Base-by-base conservation (phyloP, 164 flowering plant genomes). In the Tetracentron sinense region DNA sequence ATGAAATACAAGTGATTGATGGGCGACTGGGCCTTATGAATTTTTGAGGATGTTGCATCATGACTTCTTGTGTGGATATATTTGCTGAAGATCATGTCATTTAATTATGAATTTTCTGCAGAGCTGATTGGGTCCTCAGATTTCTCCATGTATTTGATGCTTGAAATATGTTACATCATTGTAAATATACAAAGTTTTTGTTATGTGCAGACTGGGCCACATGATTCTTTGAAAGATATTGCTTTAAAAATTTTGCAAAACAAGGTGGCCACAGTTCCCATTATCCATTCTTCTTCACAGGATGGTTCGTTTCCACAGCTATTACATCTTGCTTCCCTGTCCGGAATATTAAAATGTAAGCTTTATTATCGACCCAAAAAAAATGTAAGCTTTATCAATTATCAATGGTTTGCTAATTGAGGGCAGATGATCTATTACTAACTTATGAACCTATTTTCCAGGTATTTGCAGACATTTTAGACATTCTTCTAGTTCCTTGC, bases 291-390 rank as follows among this genome's bases (percentile, higher is more conserved):
- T 54, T 51, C 82, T 50, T 72, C 85, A 23, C 78, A 70, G 57
- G 92, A 87, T 79, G 96, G 87, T 44, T 82, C 86, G 52, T 87
- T 76, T 65, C 92, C 97, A 2, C 97, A 90, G 78, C 74, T 93
- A 54, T 76, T 93, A 58, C 94, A 93, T 74, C 79, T 93, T 70
- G 92, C 96, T 57, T 90, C 97, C 33, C 88, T 93, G 26, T 87
- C 94, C 66, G 97, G 88, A 68, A 84, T 92, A 60, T 72, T 92
- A 23, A 92, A 89, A 78, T 86, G 98, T 92, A 78, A 84, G 86
- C 27, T 54, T 61, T 64, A 53, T 53, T 31, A 23, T 56, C 46
- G 30, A n/a, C n/a, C n/a, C n/a, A n/a, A n/a, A n/a, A n/a, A 23
- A 92, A 89, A 78, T 86, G 98, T 92, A 78, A 84, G 86, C 27